These are phyloP conservation scores for Ormosia emarginata DNA, from an alignment of 306 rosid genomes.

Conservation along the genomic window DNA sequence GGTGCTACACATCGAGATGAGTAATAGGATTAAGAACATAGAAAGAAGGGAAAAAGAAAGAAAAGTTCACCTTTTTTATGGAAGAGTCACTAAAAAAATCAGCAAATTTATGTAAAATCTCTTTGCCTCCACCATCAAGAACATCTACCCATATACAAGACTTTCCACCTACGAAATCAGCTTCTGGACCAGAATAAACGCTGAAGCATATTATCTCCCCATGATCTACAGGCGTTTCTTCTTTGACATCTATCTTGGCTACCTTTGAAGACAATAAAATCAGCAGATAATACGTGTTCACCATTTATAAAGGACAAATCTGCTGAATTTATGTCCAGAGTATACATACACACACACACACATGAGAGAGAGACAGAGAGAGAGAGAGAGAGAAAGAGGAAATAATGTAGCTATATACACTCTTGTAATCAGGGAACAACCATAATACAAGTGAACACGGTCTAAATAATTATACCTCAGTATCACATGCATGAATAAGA, in stretches of 20 bases:
- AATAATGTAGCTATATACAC: background rate
- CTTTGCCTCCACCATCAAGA: constrained; percentile 93
- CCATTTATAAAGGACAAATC: background rate
- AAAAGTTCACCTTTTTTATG: constrained; percentile 69
- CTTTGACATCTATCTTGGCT: constrained; percentile 78
- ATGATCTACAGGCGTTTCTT: constrained; percentile 93
- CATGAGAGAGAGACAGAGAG: background rate
- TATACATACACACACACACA: background rate
- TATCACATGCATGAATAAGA: too few species aligned
- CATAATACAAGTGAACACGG: background rate
- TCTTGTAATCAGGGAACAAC: background rate
- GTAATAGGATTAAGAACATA: constrained; percentile 3
- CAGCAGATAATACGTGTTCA: constrained; percentile 19
- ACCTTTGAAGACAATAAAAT: constrained; percentile 52
- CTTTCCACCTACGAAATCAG: constrained; percentile 90
- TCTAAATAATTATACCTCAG: background rate
- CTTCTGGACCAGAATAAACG: constrained; percentile 84
- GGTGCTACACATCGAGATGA: background rate
- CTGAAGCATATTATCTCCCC: constrained; percentile 96
- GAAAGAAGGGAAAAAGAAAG: constrained; percentile 1
- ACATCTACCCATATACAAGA: constrained; percentile 98
- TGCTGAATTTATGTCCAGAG: constrained; percentile 3
- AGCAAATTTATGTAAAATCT: constrained; percentile 62
- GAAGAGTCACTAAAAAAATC: constrained; percentile 73
- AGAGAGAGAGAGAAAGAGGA: background rate